phyloP scores from a whole-genome alignment of 164 flowering plant species.

The Akebia trifoliata region DNA sequence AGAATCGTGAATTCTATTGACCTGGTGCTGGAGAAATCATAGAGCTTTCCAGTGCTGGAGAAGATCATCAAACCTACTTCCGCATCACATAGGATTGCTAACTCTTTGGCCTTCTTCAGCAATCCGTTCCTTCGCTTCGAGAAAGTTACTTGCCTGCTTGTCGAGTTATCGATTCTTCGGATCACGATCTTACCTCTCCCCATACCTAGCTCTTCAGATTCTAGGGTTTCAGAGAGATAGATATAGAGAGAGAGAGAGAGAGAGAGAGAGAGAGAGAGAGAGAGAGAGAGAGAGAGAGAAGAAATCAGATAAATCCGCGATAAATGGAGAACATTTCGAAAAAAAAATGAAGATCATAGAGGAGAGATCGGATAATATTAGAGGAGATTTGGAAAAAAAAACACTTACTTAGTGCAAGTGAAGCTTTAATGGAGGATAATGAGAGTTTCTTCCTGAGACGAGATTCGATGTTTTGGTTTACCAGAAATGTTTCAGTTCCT shows the following conservation, averaged over 20 bases:
- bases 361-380: constrained; percentile 1
- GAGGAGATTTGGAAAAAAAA: no score
- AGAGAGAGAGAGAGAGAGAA: neutral
- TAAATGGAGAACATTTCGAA: neutral
- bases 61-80: constrained; percentile 73
- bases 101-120: constrained; percentile 73
- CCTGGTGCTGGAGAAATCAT: constrained; percentile 69
- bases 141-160: constrained; percentile 81
- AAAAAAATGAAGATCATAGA: neutral
- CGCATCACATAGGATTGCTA: constrained; percentile 73
- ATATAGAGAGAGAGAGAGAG: no score
- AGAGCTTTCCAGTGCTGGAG: constrained; percentile 71
- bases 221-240: no score
- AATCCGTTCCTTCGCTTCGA: constrained; percentile 71
- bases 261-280: no score
- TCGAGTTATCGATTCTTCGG: constrained; percentile 58
- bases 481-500: neutral
- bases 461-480: neutral
- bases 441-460: no score
- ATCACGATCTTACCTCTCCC: constrained; percentile 86
- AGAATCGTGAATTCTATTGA: no score
- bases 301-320: neutral
- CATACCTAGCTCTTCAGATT: no score
- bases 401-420: neutral
- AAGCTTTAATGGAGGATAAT: neutral